Conservation (phyloP, 2,329 filamentous ascomycete species). For the Paecilomyces variotii region DNA sequence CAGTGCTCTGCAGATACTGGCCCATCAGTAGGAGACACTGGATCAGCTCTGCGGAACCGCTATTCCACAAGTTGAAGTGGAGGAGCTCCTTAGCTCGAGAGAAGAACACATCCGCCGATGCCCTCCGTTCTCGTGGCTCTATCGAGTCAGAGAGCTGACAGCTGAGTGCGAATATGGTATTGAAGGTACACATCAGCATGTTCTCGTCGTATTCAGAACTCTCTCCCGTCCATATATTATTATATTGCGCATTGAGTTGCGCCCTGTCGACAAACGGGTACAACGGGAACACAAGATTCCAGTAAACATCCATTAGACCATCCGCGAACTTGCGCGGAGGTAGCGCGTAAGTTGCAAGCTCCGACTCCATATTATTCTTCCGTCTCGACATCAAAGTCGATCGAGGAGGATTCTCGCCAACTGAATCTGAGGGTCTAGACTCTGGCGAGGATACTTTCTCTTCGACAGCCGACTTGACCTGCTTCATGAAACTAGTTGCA, state of each 20-base stretch:
- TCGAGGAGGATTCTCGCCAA: conserved; percentile 4
- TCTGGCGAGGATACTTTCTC: conserved; percentile 16
- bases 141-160: conserved; percentile 38
- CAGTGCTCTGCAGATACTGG: conserved; percentile 44
- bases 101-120: conserved; percentile 36
- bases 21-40: conserved; percentile 42
- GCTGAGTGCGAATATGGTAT: conserved; percentile 41
- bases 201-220: conserved; percentile 31
- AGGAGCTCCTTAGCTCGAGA: conserved; percentile 36
- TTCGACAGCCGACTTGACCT: conserved; percentile 40
- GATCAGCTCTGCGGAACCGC: conserved; percentile 37
- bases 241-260: conserved; percentile 32
- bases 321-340: conserved; percentile 41
- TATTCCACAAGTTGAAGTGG: conserved; percentile 36
- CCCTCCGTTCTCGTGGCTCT: conserved; percentile 32
- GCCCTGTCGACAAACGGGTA: conserved; percentile 39
- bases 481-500: conserved; percentile 40
- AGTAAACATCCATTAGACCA: conserved; percentile 39
- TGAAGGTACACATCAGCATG: conserved; percentile 38
- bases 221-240: conserved; percentile 34
- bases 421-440: conserved; percentile 11
- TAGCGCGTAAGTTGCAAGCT: conserved; percentile 29
- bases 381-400: conserved; percentile 15
- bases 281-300: conserved; percentile 39
- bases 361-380: conserved; percentile 5